Evolutionary conservation across 208 protist genomes (phyloP).

Genomic region (Trypanosoma congolense): DNA sequence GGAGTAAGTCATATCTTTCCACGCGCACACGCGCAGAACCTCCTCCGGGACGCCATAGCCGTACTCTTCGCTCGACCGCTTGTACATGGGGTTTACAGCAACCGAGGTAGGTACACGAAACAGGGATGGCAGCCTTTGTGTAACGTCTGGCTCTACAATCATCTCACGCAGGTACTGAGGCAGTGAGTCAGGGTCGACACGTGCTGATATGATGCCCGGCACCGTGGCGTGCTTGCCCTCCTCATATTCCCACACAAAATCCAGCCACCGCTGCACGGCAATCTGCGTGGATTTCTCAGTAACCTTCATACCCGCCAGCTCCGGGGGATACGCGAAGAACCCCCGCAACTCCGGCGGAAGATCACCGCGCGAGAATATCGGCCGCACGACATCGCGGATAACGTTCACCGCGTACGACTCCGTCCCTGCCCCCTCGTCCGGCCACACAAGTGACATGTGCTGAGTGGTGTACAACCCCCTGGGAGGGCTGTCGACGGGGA

Average conservation of each 20-base stretch:
- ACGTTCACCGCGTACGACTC: conserved; percentile 42
- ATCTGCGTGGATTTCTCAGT: conserved; percentile 52
- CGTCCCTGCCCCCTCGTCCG: conserved; percentile 7
- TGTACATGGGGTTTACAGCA: conserved; percentile 74
- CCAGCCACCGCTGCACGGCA: conserved; percentile 61
- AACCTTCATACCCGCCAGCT: conserved; percentile 59
- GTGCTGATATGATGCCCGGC: conserved; percentile 58
- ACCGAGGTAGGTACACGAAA: conserved; percentile 26
- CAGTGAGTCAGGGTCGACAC: conserved; percentile 54
- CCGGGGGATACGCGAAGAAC: conserved; percentile 75
- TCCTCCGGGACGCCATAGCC: conserved; percentile 56
- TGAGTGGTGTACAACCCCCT: conserved; percentile 53
- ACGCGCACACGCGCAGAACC: conserved; percentile 51
- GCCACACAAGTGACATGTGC: conserved; percentile 77
- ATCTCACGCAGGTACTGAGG: conserved; percentile 53
- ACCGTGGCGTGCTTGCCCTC: conserved; percentile 61
- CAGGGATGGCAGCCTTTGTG: conserved; percentile 23
- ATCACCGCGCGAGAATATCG: conserved; percentile 70
- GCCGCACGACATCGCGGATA: conserved; percentile 65
- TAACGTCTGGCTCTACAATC: conserved; percentile 41
- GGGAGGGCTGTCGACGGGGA: conserved; percentile 37
- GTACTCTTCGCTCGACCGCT: conserved; percentile 62
- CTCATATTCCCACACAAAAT: conserved; percentile 83
- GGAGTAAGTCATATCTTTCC: conserved; percentile 54
- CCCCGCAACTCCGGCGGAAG: conserved; percentile 72